Base-by-base conservation (phyloP, 2,329 filamentous ascomycete genomes). In the Aspergillus amoenus region DNA sequence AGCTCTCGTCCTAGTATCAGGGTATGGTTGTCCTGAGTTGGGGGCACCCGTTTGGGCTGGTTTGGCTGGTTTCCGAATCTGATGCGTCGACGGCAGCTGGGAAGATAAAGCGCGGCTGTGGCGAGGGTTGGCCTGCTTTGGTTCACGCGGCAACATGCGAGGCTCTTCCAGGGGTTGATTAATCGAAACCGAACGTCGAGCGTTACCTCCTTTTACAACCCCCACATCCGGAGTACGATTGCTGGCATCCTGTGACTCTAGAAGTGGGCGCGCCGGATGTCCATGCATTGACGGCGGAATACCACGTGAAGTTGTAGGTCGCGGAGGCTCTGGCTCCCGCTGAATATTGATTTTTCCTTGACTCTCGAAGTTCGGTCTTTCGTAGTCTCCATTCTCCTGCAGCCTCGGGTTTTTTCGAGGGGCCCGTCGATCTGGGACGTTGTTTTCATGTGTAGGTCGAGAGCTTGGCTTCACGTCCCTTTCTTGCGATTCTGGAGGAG, bases 141-240 rank as follows among this genome's bases (percentile, higher is more conserved):
- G 43, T 45, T 52, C 32, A 5, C 22, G 57, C 30, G 55, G 43
- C 17, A 43, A 50, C 44, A 47, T 40, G 11, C 46, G 51, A 30
- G 56, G 46, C 17, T 48, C 55, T 42, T 46, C 64, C 11, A 56
- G 39, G 30, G 50, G 52, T 21, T 65, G 54, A 39, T 53, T 63
- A 53, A 68, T 59, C 32, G 68, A 67, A 22, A 68, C 66, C n/a
- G 69, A 62, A 46, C 68, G 63, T 54, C 62, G 61, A 18, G 58
- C 66, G 47, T 32, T 65, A 17, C 64, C 66, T 30, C 60, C 60
- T 52, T 58, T 66, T 21, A 61, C 21, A 24, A 45, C 41, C 3
- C 53, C 39, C 17, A 22, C 34, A 15, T 18, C 22, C 6, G 46
- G 17, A 11, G 47, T 45, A 9, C 51, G 45, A 8, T 58, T 60